Evolutionary conservation across 352 stramenopile species (phyloP), one percentile per base, ranked within the genome.

Genomic region (Phytopythium oedochilum): DNA sequence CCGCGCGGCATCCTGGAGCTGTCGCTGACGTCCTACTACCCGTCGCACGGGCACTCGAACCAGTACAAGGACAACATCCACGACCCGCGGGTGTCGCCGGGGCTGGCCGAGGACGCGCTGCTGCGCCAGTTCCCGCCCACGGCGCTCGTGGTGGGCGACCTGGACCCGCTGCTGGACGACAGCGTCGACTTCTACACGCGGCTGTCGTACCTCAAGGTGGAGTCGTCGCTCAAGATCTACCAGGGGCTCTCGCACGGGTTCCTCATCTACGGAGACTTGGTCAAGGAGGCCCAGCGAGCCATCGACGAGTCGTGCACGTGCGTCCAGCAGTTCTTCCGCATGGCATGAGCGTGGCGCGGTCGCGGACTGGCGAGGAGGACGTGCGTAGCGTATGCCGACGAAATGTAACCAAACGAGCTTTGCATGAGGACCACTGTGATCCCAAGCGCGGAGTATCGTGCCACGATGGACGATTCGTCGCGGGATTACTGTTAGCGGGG

Each of bases 101-200:
- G 85, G 1, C 64, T 95, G 43, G 84, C 83, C 0, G 77, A 92
- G 52, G 88, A 96, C 61, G 66, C 56, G 1, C 49, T 96, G 26
- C 67, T 96, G 12, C 59, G 72, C 28, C 78, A 85, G 42, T 94
- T 96, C 31, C 88, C 88, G 32, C 79, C 82, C 2, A 96, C 88
- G 2, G 73, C 78, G 35, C 72, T 96, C 17, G 70, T 91, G n/a
- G 84, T 95, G 4, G 88, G 88, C 22, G 88, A 93, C 51, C 54
- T 94, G 40, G 88, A 96, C 45, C 88, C 86, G 31, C 57, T 96
- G 35, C 63, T 96, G 48, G 88, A 96, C 53, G 88, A 96, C 59
- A 92, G 77, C 25, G 83, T 96, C n/a, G 88, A 96, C 60, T 96
- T 96, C 60, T 88, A 94, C 61, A 95, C 84, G 28, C 80, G 88